These are phyloP conservation scores for Claviceps sp. DNA, from an alignment of 2,329 filamentous ascomycete species.

Conservation along the genomic window DNA sequence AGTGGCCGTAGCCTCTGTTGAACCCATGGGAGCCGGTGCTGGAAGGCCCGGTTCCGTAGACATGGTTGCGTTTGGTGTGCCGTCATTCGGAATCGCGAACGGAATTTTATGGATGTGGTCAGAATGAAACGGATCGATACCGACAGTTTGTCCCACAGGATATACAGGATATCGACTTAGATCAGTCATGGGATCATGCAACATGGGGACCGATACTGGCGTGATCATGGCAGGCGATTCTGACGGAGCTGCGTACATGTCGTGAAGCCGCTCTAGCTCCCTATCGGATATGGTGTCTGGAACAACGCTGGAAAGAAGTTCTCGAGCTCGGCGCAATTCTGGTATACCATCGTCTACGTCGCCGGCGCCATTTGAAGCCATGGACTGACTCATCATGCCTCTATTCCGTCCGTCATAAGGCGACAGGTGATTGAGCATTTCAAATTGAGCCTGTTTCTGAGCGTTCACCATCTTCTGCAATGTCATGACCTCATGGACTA, in stretches of 20 bases:
- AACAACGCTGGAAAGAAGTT: conserved; percentile 39
- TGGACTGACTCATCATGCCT: conserved; percentile 19
- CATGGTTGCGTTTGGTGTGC: conserved; percentile 21
- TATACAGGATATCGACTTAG: conserved; percentile 60
- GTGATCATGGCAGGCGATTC: conserved; percentile 34
- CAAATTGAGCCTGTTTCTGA: conserved; percentile 43
- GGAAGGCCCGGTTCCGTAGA: conserved; percentile 21
- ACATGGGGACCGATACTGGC: conserved; percentile 30
- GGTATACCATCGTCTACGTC: conserved; percentile 36
- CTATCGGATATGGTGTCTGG: conserved; percentile 39
- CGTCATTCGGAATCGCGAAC: conserved; percentile 57
- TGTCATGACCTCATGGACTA: conserved; percentile 47
- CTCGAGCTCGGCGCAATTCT: conserved; percentile 42
- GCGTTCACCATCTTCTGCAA: conserved; percentile 47
- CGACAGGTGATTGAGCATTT: conserved; percentile 43
- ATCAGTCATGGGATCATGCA: conserved; percentile 42
- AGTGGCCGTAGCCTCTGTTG: conserved; percentile 6
- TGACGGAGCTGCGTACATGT: conserved; percentile 39
- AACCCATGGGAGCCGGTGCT: conserved; percentile 10
- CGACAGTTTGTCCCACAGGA: conserved; percentile 78
- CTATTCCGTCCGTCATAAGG: conserved; percentile 29
- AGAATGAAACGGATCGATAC: conserved; percentile 87
- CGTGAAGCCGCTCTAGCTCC: conserved; percentile 42
- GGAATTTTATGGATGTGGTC: conserved; percentile 93
- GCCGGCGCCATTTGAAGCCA: conserved; percentile 23